Base-by-base conservation (phyloP, 2,329 filamentous ascomycete species). In the Penicillium sp. region DNA sequence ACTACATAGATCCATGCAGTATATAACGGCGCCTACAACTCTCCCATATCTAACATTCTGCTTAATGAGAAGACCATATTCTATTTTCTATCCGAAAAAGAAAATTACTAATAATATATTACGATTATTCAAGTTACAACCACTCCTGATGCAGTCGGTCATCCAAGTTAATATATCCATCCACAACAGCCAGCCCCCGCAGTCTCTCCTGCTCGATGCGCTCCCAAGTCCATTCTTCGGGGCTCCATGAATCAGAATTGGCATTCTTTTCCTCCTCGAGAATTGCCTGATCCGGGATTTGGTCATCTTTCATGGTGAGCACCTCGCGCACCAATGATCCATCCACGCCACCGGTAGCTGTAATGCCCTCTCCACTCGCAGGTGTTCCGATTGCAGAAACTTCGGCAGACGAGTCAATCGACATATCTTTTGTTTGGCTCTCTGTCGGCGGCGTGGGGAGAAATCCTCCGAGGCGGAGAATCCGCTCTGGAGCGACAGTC, bases 401-500 rank as follows among this genome's bases (percentile, higher is more conserved):
- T 52, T 71, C 63, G 2, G 52, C 43, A 28, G 58, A 60, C 14
- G 62, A 65, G 21, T 66, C 63, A 11, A 37, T 43, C 28, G 46
- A 21, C 6, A 37, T 39, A 33, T 67, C 59, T 13, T 67, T 62
- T 1, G 68, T 58, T 11, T 62, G 39, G 8, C 28, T 48, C 5
- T 87, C 87, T 10, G 83, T 86, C 0, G 91, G 91, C 44, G 87
- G 81, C 53, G 82, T 77, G 0, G 94, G 94, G 47, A 97, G 77
- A 69, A 97, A 78, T 1, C 87, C 86, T 46, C 87, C 88, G 31
- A 87, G 83, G 39, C 83, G 79, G 23, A 97, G 79, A 7, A 93
- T 80, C 43, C 89, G 80, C 62, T 92, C 88, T 0, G 94, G 92
- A 60, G 92, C 86, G 3, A 97, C 85, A 0, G 93, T 97, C 66